A percentile compares a stretch with the other conserved stretches of the same genome.
Conservation (phyloP, 2,329 filamentous ascomycete genomes). For the Sporothrix euskadiensis region DNA sequence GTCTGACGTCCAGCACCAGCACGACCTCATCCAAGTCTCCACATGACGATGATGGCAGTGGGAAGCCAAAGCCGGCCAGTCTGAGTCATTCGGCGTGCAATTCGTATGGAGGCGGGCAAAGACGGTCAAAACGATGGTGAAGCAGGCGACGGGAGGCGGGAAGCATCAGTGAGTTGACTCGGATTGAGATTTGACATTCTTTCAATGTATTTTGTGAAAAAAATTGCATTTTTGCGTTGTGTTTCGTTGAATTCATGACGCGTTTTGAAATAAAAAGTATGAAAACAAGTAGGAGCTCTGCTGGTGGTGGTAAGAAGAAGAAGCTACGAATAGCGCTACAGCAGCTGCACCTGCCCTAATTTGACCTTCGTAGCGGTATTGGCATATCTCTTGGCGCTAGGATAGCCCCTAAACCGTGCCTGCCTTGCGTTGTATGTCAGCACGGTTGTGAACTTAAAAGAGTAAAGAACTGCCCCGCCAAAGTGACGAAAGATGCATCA, state of each 20-base stretch:
- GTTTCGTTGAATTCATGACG: not conserved
- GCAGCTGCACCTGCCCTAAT: not conserved
- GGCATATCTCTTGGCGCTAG: not conserved
- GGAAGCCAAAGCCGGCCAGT: not conserved
- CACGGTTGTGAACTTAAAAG: not conserved
- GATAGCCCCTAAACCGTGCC: not conserved
- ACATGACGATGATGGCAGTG: not conserved
- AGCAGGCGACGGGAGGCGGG: not conserved
- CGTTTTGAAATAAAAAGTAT: not conserved
- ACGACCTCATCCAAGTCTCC: not conserved
- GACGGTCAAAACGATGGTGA: not conserved
- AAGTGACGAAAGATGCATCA: slow-evolving; percentile 7
- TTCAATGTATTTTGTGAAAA: not conserved
- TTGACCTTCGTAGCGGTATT: too few relatives aligned
- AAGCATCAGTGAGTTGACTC: not conserved
- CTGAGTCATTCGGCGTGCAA: slow-evolving; percentile 17
- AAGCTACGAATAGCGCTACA: not conserved
- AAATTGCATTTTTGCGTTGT: not conserved
- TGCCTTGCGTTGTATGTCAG: not conserved
- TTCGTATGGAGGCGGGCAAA: not conserved
- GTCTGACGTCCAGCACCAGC: not conserved
- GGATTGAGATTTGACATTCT: not conserved
- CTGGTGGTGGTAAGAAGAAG: not conserved
- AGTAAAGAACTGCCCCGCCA: slow-evolving; percentile 14
- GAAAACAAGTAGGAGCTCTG: not conserved